Base-by-base conservation (phyloP, 208 protist genomes). In the Wallacemonas rigidus region DNA sequence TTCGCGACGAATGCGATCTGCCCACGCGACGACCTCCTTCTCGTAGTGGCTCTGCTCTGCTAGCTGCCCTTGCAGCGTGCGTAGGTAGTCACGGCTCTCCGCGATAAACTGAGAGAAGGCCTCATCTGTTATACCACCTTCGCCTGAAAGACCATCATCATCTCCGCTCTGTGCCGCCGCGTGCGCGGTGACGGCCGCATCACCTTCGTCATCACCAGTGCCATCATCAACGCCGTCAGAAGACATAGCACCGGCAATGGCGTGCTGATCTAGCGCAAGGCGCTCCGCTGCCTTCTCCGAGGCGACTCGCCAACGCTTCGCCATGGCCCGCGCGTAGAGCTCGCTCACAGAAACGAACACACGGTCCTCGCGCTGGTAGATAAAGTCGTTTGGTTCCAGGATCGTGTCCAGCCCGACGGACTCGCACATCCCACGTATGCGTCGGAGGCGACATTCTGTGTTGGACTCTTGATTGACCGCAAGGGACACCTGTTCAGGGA, bases 311-410 rank as follows among this genome's bases (percentile, higher is more conserved):
- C 61, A 76, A 12, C 35, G 58, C 54, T 41, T 72, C 11, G 41
- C 44, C 40, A 86, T 6, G 64, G 80, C 48, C 7, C 72, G 72
- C 39, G 63, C 57, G 45, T 77, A 88, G 55, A 91, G 69, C 77
- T 91, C 86, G 39, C 82, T 71, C 45, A 91, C 63, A 2, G 86
- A 85, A 44, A 75, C 71, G 35, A 83, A 72, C 43, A 95, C 86
- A 40, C 86, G 83, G 61, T 95, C 91, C 72, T 95, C 91, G 8
- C 85, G 80, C 67, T 80, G 50, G 11, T 83, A 70, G 8, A 75
- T 26, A 67, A 95, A 88, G 80, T 95, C 91, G 3, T 81, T 75
- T 2, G 85, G 82, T 9, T 79, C 69, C 17, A 93, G 62, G 8
- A 76, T 43, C 53, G 83, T 73, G 48, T 79, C 69, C 67, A 95